Evolutionary conservation across 1,284 basidiomycete genomes (phyloP).

Genomic region (Amylostereum areolatum): DNA sequence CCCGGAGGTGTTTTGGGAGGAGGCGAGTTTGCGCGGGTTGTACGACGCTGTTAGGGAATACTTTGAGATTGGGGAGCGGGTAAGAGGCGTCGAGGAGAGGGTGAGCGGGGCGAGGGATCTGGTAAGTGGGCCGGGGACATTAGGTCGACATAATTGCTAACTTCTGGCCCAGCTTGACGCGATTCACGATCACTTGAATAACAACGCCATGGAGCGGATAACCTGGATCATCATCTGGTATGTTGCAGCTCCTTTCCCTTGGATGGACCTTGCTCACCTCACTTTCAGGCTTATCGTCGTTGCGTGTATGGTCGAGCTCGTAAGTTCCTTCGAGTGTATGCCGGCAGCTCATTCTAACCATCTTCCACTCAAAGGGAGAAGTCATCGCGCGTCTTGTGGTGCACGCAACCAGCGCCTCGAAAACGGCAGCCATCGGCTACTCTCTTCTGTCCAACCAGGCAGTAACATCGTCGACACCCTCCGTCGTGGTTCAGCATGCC

Average conservation of each 20-base stretch:
- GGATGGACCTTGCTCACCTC: background rate
- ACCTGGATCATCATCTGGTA: slow-evolving; percentile 95
- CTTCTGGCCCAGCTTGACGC: slow-evolving; percentile 64
- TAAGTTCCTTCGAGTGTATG: slow-evolving; percentile 24
- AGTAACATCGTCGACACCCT: background rate
- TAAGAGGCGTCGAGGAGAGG: slow-evolving; percentile 86
- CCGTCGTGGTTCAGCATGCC: background rate
- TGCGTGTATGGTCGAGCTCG: slow-evolving; percentile 79
- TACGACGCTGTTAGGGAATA: slow-evolving; percentile 95
- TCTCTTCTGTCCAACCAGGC: background rate
- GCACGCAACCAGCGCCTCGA: slow-evolving; percentile 34
- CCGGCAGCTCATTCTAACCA: background rate
- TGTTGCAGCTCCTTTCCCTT: slow-evolving; percentile 9
- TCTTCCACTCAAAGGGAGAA: slow-evolving; percentile 56
- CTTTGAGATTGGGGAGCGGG: slow-evolving; percentile 85
- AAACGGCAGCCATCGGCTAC: background rate
- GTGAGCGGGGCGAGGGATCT: slow-evolving; percentile 85
- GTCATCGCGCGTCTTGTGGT: slow-evolving; percentile 78
- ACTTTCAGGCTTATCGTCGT: slow-evolving; percentile 73
- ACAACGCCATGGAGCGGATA: slow-evolving; percentile 87
- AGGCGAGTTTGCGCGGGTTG: slow-evolving; percentile 82
- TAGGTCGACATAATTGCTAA: slow-evolving; percentile 4
- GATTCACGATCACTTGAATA: slow-evolving; percentile 92
- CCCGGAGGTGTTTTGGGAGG: slow-evolving; percentile 93
- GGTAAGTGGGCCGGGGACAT: slow-evolving; percentile 38